Base-by-base conservation (phyloP, 495 filamentous ascomycete species). In the Evansstolkia leycettana region DNA sequence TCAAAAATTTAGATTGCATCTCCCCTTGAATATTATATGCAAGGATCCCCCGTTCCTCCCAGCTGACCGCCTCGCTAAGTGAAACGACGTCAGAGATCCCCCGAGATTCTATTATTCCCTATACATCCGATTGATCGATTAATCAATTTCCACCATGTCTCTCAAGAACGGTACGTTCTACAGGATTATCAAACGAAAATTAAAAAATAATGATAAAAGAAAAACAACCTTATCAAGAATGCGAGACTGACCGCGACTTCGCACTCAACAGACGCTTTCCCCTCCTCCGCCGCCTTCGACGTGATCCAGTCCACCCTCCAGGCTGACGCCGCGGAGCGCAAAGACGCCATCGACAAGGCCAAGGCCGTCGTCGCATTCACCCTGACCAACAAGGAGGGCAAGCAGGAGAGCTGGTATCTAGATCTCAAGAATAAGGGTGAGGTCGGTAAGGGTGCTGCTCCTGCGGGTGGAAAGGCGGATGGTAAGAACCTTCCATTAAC, bases 201-300 rank as follows among this genome's bases (percentile, higher is more conserved):
- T 32, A 17, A 43, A 39, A 55, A 39, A 12, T 27, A 17, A 13
- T n/a, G 16, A 16, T 14, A 38, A 23, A 23, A 23, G 4, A 23
- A 23, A 23, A 23, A 5, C 20, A 4, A 4, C 20, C 20, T 23
- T n/a, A n/a, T n/a, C n/a, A n/a, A n/a, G n/a, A n/a, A n/a, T n/a
- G n/a, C n/a, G n/a, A n/a, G n/a, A n/a, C n/a, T n/a, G n/a, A n/a
- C n/a, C n/a, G n/a, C n/a, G n/a, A n/a, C n/a, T n/a, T n/a, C n/a
- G n/a, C n/a, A n/a, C n/a, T 26, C 14, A n/a, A 33, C 48, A 94
- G 87, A 76, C 65, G 74, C 75, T 40, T 94, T 92, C 66, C 90
- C 92, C 36, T 80, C 90, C 43, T 95, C 88, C 33, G 76, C 64
- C 31, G 84, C 87, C 42, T 98, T 98, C 62, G 90, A 98, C 54